Evolutionary conservation across 495 filamentous ascomycete species (phyloP), one percentile per base, ranked within the genome.

Genomic region (Xylaria acuta): DNA sequence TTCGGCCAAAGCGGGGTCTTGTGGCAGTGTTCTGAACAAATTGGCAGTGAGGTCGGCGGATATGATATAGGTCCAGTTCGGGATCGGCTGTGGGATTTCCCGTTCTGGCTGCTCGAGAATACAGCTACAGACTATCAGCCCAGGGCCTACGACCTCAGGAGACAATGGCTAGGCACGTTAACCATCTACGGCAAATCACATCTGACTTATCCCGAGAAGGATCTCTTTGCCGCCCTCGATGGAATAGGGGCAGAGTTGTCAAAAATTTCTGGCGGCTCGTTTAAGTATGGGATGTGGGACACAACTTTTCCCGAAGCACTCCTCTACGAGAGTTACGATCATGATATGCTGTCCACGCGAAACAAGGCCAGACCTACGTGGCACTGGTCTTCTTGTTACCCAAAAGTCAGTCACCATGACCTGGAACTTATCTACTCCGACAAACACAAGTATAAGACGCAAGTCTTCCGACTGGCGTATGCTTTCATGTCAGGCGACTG

Each of bases 191-290:
- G 40, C 27, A 2, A 4, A 0, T 18, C 63, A n/a, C 25, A 14
- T 47, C 41, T 65, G 12, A 65, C 40, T 32, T 47, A 65, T n/a
- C 63, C 63, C 63, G 41, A 49, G 1, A 65, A 65, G 38, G 63
- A 65, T 12, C 25, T 65, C 6, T 51, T 47, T 27, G 63, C 18
- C 3, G 63, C 63, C 9, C 22, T 65, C 6, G 63, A 65, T 32
- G 63, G 63, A 47, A 22, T 64, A 43, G 60, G 36, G 20, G 36
- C 36, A 20, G n/a, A 27, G 22, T 8, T 64, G 1, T 14, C 20
- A 45, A 45, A 43, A 4, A 0, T 45, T 18, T 62, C 58, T 27
- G 60, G 60, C 22, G 20, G 60, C 11, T 6, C 1, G 8, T 64
- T 27, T 12, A 30, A 64, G 22, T 16, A 64, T 45, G 60, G 60